Percentiles rank a stretch among this genome's conserved stretches.
Evolutionary conservation across 441 rosid genomes (phyloP).

Genomic region (Pelargonium cotyledonis): DNA sequence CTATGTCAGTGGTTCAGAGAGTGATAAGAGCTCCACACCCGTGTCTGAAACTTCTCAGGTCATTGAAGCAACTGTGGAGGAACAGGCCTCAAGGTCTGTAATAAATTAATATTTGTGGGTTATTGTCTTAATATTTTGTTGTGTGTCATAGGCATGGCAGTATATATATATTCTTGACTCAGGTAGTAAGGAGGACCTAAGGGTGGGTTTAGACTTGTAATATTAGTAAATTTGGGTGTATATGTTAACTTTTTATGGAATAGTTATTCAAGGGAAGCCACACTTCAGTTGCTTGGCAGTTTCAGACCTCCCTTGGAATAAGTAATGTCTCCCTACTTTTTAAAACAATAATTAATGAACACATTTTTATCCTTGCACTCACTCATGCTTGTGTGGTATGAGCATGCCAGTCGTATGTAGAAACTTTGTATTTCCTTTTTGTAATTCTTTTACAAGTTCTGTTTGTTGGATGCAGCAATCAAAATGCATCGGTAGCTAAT

Average conservation of each 20-base stretch:
- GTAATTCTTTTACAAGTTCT: constrained; percentile 5
- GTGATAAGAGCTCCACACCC: constrained; percentile 60
- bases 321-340: too few relatives aligned
- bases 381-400: too few relatives aligned
- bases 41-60: constrained; percentile 58
- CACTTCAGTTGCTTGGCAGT: not conserved
- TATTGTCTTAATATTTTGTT: not conserved
- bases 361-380: too few relatives aligned
- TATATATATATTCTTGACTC: too few relatives aligned
- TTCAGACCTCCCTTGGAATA: too few relatives aligned
- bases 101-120: not conserved
- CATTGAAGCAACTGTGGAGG: constrained; percentile 53
- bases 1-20: constrained; percentile 38
- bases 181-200: not conserved
- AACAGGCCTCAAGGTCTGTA: constrained; percentile 51
- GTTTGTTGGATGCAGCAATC: constrained; percentile 40
- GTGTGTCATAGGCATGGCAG: not conserved
- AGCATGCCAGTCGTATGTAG: not conserved
- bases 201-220: not conserved
- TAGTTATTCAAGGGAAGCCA: not conserved
- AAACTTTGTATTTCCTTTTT: constrained; percentile 14
- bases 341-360: too few relatives aligned
- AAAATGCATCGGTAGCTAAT: constrained; percentile 30
- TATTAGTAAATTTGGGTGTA: not conserved
- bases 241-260: not conserved